Evolutionary conservation across 1,284 basidiomycete genomes (phyloP).

Genomic region (Puccinia hordei): DNA sequence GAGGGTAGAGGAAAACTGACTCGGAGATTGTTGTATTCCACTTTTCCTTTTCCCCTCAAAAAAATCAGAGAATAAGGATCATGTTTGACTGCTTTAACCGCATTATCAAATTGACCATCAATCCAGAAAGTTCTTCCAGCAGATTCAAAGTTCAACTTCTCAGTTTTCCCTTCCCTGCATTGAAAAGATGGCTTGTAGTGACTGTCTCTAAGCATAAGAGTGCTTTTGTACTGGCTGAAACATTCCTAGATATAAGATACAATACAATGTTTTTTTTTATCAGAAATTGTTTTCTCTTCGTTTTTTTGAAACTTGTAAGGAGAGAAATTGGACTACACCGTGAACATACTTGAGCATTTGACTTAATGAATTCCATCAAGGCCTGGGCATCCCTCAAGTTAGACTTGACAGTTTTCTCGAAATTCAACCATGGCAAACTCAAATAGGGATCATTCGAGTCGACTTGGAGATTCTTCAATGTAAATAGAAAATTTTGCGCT

Average conservation of each 20-base stretch:
- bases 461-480: background rate
- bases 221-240: background rate
- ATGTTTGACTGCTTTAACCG: constrained; percentile 20
- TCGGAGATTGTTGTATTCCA: constrained; percentile 26
- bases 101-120: constrained; percentile 22
- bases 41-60: background rate
- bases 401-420: background rate
- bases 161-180: no score
- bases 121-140: constrained; percentile 18
- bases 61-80: constrained; percentile 6
- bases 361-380: constrained; percentile 7
- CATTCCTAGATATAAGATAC: background rate
- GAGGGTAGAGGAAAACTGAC: background rate
- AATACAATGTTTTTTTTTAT: background rate
- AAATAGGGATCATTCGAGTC: constrained; percentile 15
- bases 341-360: constrained; percentile 2
- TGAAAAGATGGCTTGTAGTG: no score
- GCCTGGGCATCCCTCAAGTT: background rate
- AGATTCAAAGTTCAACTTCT: background rate
- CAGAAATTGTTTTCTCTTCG: no score
- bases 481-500: background rate
- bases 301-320: background rate
- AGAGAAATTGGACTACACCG: background rate
- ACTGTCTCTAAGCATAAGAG: background rate
- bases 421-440: constrained; percentile 14